Percentiles rank a stretch among this genome's conserved stretches.
Evolutionary conservation across 1,139 yeast genomes (phyloP).

Genomic region (Hemisphaericaspora xylanilytica): DNA sequence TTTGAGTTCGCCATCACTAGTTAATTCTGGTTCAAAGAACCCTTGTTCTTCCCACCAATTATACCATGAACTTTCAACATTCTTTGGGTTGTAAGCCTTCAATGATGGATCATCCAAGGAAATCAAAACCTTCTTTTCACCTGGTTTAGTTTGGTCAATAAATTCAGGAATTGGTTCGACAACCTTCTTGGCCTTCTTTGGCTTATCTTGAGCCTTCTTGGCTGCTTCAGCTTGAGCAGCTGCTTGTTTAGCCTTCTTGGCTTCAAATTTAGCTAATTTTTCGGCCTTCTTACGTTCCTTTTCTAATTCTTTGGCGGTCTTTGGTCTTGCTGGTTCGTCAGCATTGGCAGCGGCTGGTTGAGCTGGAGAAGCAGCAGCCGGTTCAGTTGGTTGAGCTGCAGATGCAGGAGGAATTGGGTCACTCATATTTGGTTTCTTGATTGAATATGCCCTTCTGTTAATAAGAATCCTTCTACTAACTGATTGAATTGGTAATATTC

Average conservation of each 20-base stretch:
- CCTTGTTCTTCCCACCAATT: slow-evolving; percentile 95
- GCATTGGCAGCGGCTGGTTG: slow-evolving; percentile 15
- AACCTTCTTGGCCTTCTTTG: slow-evolving; percentile 67
- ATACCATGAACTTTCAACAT: slow-evolving; percentile 97
- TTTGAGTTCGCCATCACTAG: slow-evolving; percentile 68
- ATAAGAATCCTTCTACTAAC: slow-evolving; percentile 6
- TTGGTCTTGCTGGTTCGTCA: slow-evolving; percentile 32
- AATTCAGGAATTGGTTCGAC: slow-evolving; percentile 78
- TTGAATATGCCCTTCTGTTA: slow-evolving; percentile 10
- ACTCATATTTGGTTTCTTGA: slow-evolving; percentile 4
- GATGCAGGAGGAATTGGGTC: slow-evolving; percentile 12
- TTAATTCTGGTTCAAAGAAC: slow-evolving; percentile 82
- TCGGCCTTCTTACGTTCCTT: slow-evolving; percentile 97
- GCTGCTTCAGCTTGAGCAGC: slow-evolving; percentile 31
- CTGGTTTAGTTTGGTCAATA: slow-evolving; percentile 77
- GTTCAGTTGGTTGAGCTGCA: slow-evolving; percentile 8
- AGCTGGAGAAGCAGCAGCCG: slow-evolving; percentile 15
- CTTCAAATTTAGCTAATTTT: slow-evolving; percentile 89
- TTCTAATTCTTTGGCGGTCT: slow-evolving; percentile 77
- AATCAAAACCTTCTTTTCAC: slow-evolving; percentile 85
- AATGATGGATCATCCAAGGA: slow-evolving; percentile 89
- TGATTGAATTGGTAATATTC: slow-evolving; percentile 5
- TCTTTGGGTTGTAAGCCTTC: slow-evolving; percentile 89
- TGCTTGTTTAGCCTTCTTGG: slow-evolving; percentile 83
- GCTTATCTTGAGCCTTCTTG: slow-evolving; percentile 48